Base-by-base conservation (phyloP, 2,329 filamentous ascomycete genomes). In the Teratosphaeria nubilosa region DNA sequence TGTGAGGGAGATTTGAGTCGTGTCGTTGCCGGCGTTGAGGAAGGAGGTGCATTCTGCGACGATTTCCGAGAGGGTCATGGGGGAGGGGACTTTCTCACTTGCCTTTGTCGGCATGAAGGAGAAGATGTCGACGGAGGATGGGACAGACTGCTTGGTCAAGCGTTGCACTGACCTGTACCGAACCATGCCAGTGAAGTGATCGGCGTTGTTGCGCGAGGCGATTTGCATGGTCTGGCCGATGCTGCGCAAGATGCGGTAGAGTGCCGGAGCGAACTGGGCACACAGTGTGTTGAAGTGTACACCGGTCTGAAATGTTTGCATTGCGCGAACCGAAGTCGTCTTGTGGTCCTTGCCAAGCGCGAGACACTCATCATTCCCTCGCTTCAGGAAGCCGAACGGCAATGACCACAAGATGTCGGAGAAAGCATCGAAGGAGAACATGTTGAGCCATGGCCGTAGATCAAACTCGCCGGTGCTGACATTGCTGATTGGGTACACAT, bases 41-140 rank as follows among this genome's bases (percentile, higher is more conserved):
- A 83, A 82, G 65, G 78, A 80, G 51, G 68, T 74, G 25, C 81
- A 72, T 63, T 85, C 81, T 13, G 81, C 80, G 0, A 81, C 76
- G 7, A 84, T 78, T 67, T 85, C 82, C 25, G 82, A 81, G 75
- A 75, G 81, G 59, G 82, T 78, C 1, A 84, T 75, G 41, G 75
- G 75, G 56, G 78, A 73, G 0, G 74, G 67, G 16, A 20, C n/a
- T n/a, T 24, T 48, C 7, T 68, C 66, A 0, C 76, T 75, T 45
- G 75, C 75, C 60, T 77, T 78, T 60, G 77, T 75, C 53, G 78
- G 78, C 78, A 85, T 81, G 5, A 84, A 66, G 0, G 75, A 74
- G 69, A 85, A 84, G 63, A 85, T 82, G 51, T 81, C 77, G 0
- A 84, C 73, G 60, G 78, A 79, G 67, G 84, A 81, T 25, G 81